Evolutionary conservation across 202 grass and related monocot species (phyloP).

Genomic region (Setaria italica): DNA sequence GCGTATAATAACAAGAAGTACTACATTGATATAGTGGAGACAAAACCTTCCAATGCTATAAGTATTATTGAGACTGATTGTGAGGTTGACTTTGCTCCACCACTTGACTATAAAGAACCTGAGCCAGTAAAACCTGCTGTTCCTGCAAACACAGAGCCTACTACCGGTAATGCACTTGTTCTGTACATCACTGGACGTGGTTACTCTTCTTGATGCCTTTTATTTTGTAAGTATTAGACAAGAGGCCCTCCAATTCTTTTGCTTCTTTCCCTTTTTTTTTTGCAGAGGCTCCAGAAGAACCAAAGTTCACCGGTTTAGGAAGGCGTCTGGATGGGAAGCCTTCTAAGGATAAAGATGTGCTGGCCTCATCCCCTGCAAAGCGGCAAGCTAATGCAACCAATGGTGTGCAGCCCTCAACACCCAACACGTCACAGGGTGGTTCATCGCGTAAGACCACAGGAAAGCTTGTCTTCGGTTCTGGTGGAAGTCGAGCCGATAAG

Average conservation of each 20-base stretch:
- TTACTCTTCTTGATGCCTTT: not conserved
- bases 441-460: slow-evolving; percentile 59
- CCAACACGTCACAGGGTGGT: slow-evolving; percentile 53
- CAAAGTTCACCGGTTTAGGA: slow-evolving; percentile 79
- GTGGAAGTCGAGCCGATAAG: slow-evolving; percentile 70
- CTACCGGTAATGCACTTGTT: slow-evolving; percentile 48
- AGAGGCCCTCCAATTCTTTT: slow-evolving; percentile 12
- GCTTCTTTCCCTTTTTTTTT: not conserved
- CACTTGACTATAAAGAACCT: slow-evolving; percentile 94
- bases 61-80: slow-evolving; percentile 99
- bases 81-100: slow-evolving; percentile 98
- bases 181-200: not conserved
- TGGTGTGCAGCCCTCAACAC: slow-evolving; percentile 55
- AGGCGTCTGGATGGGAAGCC: slow-evolving; percentile 82
- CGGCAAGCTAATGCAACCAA: slow-evolving; percentile 58
- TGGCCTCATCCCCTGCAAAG: slow-evolving; percentile 42
- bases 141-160: slow-evolving; percentile 35
- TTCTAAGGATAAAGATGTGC: slow-evolving; percentile 56
- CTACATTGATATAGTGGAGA: slow-evolving; percentile 97
- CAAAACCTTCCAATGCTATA: slow-evolving; percentile 86
- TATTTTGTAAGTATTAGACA: not conserved
- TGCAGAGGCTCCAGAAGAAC: slow-evolving; percentile 62
- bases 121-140: slow-evolving; percentile 58
- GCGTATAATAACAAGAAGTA: slow-evolving; percentile 98
- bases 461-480: slow-evolving; percentile 89